Evolutionary conservation across 148 eudicot species (phyloP), one percentile per base, ranked within the genome.

Genomic region (Amaranthus palmeri): DNA sequence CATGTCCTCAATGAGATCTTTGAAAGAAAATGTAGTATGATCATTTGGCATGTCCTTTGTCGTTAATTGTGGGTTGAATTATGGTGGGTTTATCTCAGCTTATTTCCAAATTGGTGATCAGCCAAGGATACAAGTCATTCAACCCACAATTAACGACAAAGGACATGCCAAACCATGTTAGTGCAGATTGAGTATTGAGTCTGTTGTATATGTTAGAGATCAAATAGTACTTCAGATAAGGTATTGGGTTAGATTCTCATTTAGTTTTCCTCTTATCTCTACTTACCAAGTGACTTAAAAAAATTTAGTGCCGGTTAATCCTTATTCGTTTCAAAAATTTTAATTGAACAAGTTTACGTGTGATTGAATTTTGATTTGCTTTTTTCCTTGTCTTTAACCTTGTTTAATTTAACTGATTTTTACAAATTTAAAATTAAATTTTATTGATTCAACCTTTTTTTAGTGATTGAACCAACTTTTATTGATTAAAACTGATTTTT

Each of bases 101-200:
- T 58, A 41, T 58, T 49, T 49, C 72, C 72, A 59, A 59, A 66
- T 74, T 57, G 72, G 55, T 67, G 67, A 14, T 67, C 57, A 75
- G 17, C 47, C n/a, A 52, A 25, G 59, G 52, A 44, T 44, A 15
- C 15, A 51, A 46, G 46, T 41, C 57, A 15, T 44, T 52, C 10
- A 12, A 5, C 10, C n/a, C n/a, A n/a, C n/a, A n/a, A n/a, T n/a
- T n/a, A n/a, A n/a, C n/a, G n/a, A n/a, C n/a, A n/a, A n/a, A n/a
- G n/a, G n/a, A n/a, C n/a, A n/a, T n/a, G n/a, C n/a, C n/a, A n/a
- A n/a, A n/a, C 36, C 36, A 25, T 25, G 36, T 25, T 0, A 0
- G 36, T 0, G 36, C 36, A 25, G 36, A 25, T 25, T 25, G 36
- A 25, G 36, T 25, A 25, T 25, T 25, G 36, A 25, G 0, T 25